Evolutionary conservation across 2,329 filamentous ascomycete species (phyloP).

Genomic region (Taxawa tesnikishii): DNA sequence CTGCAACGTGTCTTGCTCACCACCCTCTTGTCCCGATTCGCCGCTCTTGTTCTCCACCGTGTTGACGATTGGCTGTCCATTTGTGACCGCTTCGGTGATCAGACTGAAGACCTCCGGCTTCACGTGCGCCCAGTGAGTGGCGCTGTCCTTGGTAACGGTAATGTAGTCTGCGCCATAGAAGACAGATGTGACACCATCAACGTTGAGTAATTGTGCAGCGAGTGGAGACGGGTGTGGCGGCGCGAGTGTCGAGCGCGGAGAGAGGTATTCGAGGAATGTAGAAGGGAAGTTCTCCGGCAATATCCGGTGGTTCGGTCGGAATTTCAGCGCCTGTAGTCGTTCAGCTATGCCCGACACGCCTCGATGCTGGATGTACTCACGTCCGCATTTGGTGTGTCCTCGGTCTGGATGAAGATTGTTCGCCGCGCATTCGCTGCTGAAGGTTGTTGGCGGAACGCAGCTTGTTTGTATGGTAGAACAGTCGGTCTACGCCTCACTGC

Average conservation of each 20-base stretch:
- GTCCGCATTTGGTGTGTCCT: constrained; percentile 87
- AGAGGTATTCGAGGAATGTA: constrained; percentile 84
- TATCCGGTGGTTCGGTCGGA: constrained; percentile 79
- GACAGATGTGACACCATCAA: constrained; percentile 87
- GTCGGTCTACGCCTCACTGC: constrained; percentile 3
- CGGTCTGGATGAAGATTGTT: constrained; percentile 96
- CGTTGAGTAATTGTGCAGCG: constrained; percentile 78
- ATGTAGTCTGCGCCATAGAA: constrained; percentile 96
- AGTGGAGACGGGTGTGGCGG: constrained; percentile 85
- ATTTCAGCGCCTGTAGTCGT: too few relatives aligned
- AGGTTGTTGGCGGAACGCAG: not conserved
- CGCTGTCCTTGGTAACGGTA: constrained; percentile 81
- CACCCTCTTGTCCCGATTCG: constrained; percentile 35
- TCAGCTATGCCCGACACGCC: too few relatives aligned
- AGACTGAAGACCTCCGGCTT: constrained; percentile 91
- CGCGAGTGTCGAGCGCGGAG: constrained; percentile 74
- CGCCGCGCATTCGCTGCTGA: constrained; percentile 26
- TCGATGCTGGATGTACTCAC: constrained; percentile 39
- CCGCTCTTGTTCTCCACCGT: constrained; percentile 47
- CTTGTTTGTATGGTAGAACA: constrained; percentile 1
- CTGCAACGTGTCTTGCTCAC: constrained; percentile 54
- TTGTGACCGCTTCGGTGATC: constrained; percentile 84
- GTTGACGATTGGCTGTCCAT: constrained; percentile 70
- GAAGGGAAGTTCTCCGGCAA: constrained; percentile 62
- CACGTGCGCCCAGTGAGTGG: constrained; percentile 86